Conservation (phyloP, 495 filamentous ascomycete genomes). For the Aspergillus saccharolyticus region DNA sequence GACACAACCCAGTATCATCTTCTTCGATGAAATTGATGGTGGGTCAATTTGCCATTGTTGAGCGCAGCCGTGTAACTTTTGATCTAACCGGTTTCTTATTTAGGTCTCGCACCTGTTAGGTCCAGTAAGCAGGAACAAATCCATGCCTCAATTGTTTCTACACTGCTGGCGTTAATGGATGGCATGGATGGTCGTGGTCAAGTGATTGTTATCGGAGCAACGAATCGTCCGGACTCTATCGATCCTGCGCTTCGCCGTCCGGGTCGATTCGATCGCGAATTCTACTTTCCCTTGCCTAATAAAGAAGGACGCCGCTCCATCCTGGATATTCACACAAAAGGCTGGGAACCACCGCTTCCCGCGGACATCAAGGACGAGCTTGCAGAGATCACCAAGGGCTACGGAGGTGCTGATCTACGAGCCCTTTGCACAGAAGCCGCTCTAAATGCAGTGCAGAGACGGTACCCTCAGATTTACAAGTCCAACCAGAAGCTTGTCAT, state of each 20-base stretch:
- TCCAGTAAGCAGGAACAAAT: conserved; percentile 98
- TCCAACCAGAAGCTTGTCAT: conserved; percentile 87
- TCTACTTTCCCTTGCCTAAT: conserved; percentile 92
- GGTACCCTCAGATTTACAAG: conserved; percentile 92
- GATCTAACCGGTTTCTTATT: background rate
- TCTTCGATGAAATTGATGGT: conserved; percentile 99
- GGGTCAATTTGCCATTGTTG: conserved; percentile 14
- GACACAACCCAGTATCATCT: conserved; percentile 96
- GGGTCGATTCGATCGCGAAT: conserved; percentile 94
- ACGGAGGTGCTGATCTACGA: conserved; percentile 90
- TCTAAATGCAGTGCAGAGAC: conserved; percentile 92
- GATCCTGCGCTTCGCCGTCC: conserved; percentile 96
- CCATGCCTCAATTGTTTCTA: conserved; percentile 96
- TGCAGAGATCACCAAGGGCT: conserved; percentile 86
- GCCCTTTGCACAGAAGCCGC: conserved; percentile 97
- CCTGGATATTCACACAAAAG: conserved; percentile 91
- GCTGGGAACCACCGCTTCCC: conserved; percentile 77
- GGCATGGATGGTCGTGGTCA: conserved; percentile 98
- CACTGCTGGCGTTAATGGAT: conserved; percentile 92
- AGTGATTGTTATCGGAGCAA: conserved; percentile 96
- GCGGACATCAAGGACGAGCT: conserved; percentile 74
- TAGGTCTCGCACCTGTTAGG: conserved; percentile 80
- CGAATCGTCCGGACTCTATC: conserved; percentile 95
- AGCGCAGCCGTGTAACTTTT: background rate
- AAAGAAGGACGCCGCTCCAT: conserved; percentile 72